These are phyloP conservation scores for Amanita pallidorosea DNA, from an alignment of 768 basidiomycete species.

Conservation along the genomic window DNA sequence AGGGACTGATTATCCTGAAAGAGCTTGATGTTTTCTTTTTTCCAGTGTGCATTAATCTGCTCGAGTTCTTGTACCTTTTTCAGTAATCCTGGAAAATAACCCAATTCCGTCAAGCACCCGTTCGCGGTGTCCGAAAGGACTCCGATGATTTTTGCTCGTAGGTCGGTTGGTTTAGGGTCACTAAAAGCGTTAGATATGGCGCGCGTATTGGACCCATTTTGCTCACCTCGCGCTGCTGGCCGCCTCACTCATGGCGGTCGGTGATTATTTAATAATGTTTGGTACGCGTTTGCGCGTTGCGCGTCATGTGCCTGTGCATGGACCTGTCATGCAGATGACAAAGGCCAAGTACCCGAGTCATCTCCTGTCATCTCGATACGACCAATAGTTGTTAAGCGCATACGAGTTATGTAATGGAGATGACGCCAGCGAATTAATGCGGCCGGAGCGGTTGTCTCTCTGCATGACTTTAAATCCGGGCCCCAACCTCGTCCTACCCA, in stretches of 20 bases:
- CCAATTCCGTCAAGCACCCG: constrained; percentile 35
- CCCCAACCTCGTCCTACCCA: not conserved
- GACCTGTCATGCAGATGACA: not conserved
- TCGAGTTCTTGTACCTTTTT: constrained; percentile 26
- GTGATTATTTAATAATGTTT: not conserved
- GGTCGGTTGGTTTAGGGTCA: constrained; percentile 5
- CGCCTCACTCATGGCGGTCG: constrained; percentile 1
- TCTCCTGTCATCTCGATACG: too few relatives aligned
- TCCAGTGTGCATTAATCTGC: constrained; percentile 18
- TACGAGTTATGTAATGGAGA: not conserved
- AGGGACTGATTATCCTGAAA: constrained; percentile 29
- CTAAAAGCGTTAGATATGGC: not conserved
- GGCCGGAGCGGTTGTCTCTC: not conserved
- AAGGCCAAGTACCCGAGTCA: not conserved
- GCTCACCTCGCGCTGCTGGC: not conserved
- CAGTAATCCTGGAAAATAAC: constrained; percentile 32
- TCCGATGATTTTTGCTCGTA: constrained; percentile 28
- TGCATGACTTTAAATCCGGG: not conserved
- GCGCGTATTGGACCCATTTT: not conserved
- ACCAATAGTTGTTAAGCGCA: too few relatives aligned
- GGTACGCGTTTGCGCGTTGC: too few relatives aligned
- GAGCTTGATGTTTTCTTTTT: constrained; percentile 26
- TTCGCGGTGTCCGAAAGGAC: constrained; percentile 34
- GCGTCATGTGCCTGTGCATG: not conserved
- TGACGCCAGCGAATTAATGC: not conserved